Percentiles rank a stretch among this genome's conserved stretches.
Evolutionary conservation across 2,329 filamentous ascomycete genomes (phyloP).

Genomic region (Incumbomyces delicatus): DNA sequence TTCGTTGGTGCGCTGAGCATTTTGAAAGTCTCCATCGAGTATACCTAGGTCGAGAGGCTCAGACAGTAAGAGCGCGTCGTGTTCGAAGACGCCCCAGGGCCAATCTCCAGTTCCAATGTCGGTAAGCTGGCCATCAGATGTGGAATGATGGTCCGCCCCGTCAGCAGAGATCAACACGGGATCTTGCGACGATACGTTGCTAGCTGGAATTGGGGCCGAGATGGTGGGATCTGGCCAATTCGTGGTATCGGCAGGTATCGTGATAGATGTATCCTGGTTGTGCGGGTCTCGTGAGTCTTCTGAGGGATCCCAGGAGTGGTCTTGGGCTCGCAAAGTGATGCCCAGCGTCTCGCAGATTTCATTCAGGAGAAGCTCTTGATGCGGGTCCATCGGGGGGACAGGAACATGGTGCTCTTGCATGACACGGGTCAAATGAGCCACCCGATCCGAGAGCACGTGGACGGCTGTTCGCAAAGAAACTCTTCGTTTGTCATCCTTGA

Average conservation of each 20-base stretch:
- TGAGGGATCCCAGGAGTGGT: neutral
- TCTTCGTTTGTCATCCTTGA: slow-evolving; percentile 1
- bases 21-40: neutral
- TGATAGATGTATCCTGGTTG: neutral
- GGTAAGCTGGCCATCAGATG: neutral
- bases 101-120: neutral
- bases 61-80: neutral
- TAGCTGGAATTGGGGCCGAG: neutral
- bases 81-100: neutral
- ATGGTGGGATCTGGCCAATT: neutral
- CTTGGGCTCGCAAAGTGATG: neutral
- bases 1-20: neutral
- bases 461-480: slow-evolving; percentile 5
- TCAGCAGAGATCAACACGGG: neutral
- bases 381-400: neutral
- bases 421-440: neutral
- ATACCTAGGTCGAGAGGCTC: neutral
- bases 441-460: slow-evolving; percentile 2
- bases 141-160: neutral
- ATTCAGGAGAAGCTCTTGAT: neutral
- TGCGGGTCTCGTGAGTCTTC: too few species aligned
- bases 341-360: neutral
- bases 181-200: neutral
- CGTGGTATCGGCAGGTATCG: neutral
- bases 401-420: neutral